Conservation (phyloP, 129 eudicot species). For the Rutidosis leptorrhynchoides region DNA sequence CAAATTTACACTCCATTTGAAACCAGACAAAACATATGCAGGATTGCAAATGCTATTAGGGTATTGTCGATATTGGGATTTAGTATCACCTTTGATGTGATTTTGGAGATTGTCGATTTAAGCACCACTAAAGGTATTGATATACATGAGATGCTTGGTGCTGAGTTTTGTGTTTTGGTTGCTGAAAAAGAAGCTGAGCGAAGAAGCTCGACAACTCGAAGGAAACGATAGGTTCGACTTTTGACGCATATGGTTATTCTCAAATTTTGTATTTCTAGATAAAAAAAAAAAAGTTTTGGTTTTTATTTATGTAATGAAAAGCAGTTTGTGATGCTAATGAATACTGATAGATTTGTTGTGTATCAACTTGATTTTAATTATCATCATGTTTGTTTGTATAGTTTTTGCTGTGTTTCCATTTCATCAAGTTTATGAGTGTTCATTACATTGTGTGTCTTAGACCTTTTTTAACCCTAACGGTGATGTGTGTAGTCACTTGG, state of each 20-base stretch:
- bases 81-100: slow-evolving; percentile 57
- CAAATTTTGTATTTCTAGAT: slow-evolving; percentile 5
- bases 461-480: too few relatives aligned
- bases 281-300: slow-evolving; percentile 16
- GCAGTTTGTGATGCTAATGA: slow-evolving; percentile 24
- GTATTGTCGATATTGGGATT: slow-evolving; percentile 70
- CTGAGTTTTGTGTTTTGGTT: slow-evolving; percentile 79
- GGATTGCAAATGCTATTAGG: slow-evolving; percentile 73
- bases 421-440: background rate
- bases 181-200: slow-evolving; percentile 86
- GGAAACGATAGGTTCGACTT: slow-evolving; percentile 30
- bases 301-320: slow-evolving; percentile 22
- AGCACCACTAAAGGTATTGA: slow-evolving; percentile 48
- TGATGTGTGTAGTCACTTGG: too few relatives aligned
- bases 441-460: background rate
- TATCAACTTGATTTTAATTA: slow-evolving; percentile 3
- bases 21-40: slow-evolving; percentile 67
- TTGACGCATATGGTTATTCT: background rate
- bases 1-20: slow-evolving; percentile 49
- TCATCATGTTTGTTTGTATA: background rate
- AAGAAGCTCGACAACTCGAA: slow-evolving; percentile 43
- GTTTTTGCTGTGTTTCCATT: background rate
- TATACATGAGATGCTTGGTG: slow-evolving; percentile 87
- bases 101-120: slow-evolving; percentile 49
- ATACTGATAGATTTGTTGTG: background rate